Conservation (phyloP, 2,329 filamentous ascomycete species). For the Elsinoe fawcettii region DNA sequence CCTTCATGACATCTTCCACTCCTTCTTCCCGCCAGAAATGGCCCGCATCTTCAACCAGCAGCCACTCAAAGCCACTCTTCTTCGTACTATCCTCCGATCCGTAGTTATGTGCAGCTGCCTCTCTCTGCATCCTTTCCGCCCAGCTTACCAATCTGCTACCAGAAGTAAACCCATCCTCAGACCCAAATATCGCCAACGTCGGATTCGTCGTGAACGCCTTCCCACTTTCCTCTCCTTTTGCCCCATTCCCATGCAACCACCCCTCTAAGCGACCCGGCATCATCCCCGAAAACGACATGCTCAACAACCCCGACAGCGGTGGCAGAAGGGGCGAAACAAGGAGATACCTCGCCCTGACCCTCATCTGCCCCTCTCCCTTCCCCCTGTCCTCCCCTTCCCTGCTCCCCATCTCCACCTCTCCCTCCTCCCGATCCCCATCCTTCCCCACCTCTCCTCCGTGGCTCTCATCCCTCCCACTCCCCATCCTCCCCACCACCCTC, state of each 20-base stretch:
- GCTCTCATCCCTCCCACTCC: constrained; percentile 16
- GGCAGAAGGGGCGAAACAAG: constrained; percentile 42
- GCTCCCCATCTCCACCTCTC: neutral
- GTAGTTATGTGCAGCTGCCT: neutral
- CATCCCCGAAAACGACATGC: constrained; percentile 23
- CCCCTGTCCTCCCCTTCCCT: neutral
- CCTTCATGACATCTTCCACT: constrained; percentile 25
- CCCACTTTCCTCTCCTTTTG: constrained; percentile 32
- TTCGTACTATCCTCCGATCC: constrained; percentile 21
- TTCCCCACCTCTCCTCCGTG: constrained; percentile 21
- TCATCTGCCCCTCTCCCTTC: neutral
- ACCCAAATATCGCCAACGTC: constrained; percentile 66
- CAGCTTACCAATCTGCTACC: constrained; percentile 58
- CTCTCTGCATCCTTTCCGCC: constrained; percentile 46
- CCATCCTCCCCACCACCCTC: constrained; percentile 22
- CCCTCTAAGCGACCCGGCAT: neutral
- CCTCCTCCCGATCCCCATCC: neutral
- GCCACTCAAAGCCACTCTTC: constrained; percentile 31
- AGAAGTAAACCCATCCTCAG: constrained; percentile 65
- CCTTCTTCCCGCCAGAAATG: constrained; percentile 44
- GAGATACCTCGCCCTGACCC: constrained; percentile 32
- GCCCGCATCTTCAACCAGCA: constrained; percentile 42
- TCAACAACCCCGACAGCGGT: constrained; percentile 34
- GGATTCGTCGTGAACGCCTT: constrained; percentile 46
- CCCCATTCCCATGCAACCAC: constrained; percentile 30